Evolutionary conservation across 163 green algal genomes (phyloP).

Genomic region (Chloromonas sp.): DNA sequence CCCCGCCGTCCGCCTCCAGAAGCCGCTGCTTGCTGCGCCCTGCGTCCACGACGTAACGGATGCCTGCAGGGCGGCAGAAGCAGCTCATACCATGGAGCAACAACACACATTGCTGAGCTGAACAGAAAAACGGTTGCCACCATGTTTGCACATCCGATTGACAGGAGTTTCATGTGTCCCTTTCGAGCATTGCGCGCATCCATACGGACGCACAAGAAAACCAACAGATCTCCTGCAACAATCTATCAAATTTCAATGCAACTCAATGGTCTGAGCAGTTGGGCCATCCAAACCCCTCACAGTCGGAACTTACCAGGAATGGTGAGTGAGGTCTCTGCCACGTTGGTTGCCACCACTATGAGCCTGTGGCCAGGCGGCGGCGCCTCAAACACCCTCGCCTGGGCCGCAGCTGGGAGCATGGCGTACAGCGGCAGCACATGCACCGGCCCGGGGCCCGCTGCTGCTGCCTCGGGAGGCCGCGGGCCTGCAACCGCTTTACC

Average conservation of each 20-base stretch:
- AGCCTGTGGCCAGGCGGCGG: constrained; percentile 65
- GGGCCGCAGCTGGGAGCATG: constrained; percentile 67
- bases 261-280: neutral
- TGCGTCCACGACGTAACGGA: constrained; percentile 89
- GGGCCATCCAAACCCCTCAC: no score
- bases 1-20: constrained; percentile 44
- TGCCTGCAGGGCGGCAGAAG: constrained; percentile 12
- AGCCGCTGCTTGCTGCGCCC: constrained; percentile 85
- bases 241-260: neutral
- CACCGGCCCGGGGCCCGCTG: constrained; percentile 35
- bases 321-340: constrained; percentile 95
- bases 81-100: neutral
- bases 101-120: neutral
- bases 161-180: no score
- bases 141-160: neutral
- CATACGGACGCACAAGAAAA: neutral
- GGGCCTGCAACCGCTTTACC: neutral
- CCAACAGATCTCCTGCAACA: neutral
- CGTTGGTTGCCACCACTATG: constrained; percentile 93
- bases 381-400: constrained; percentile 72
- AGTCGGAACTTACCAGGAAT: constrained; percentile 71
- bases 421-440: constrained; percentile 94
- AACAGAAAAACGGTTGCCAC: neutral
- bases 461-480: neutral
- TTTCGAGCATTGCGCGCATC: no score